Conservation (phyloP, 106 monocot genomes). For the Acorus gramineus region DNA sequence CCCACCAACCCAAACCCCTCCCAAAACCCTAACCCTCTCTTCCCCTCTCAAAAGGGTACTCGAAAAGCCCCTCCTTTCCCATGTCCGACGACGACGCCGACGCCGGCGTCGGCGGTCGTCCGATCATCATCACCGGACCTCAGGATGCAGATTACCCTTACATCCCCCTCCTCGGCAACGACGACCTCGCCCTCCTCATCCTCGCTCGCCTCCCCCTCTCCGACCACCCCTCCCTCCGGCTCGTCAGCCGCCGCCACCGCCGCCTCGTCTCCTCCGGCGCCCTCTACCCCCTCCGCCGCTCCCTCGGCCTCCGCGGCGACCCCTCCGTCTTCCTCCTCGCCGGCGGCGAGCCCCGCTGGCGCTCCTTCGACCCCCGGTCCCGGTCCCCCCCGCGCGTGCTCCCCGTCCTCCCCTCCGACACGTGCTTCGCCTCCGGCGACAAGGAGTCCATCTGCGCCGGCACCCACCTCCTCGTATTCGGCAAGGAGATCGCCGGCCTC, state of each 20-base stretch:
- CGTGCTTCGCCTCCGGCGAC: conserved; percentile 23
- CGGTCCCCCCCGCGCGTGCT: conserved; percentile 14
- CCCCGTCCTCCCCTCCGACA: conserved; percentile 19
- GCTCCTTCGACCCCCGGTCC: conserved; percentile 20
- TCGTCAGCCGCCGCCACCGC: conserved; percentile 15
- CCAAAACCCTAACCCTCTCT: too few relatives aligned
- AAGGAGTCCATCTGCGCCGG: conserved; percentile 28
- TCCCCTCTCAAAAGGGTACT: too few relatives aligned
- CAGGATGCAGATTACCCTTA: conserved; percentile 19
- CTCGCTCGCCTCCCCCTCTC: conserved; percentile 25
- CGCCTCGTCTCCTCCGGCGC: conserved; percentile 16
- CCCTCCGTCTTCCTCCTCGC: conserved; percentile 24
- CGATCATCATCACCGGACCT: neutral
- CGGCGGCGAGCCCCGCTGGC: conserved; percentile 26
- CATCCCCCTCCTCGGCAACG: conserved; percentile 10
- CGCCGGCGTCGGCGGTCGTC: too few relatives aligned
- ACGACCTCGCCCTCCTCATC: conserved; percentile 29
- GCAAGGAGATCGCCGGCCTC: conserved; percentile 19
- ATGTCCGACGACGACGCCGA: too few relatives aligned
- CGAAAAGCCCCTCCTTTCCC: too few relatives aligned
- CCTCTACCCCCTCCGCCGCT: conserved; percentile 21
- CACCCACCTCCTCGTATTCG: conserved; percentile 31
- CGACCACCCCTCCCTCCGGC: conserved; percentile 12
- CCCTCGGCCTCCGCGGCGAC: conserved; percentile 13
- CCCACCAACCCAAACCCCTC: too few relatives aligned